These are phyloP conservation scores for Sphaerobolus stellatus DNA, from an alignment of 1,284 basidiomycete genomes.

Conservation along the genomic window DNA sequence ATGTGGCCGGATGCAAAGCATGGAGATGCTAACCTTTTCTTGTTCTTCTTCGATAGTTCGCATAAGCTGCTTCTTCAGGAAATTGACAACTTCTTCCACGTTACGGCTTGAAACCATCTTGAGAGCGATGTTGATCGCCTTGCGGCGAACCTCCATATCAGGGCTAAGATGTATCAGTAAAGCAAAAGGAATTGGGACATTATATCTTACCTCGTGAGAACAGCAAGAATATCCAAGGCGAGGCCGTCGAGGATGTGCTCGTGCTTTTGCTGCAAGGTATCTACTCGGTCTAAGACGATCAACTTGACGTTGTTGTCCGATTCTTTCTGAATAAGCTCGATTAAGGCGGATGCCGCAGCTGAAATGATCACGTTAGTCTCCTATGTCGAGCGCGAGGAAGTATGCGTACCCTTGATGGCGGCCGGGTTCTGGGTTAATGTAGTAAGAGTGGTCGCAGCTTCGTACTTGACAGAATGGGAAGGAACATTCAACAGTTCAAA, in stretches of 20 bases:
- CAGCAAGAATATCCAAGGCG: constrained; percentile 95
- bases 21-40: constrained; percentile 64
- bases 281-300: constrained; percentile 94
- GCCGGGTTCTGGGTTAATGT: constrained; percentile 94
- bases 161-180: constrained; percentile 50
- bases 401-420: constrained; percentile 81
- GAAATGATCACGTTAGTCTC: not conserved
- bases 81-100: constrained; percentile 95
- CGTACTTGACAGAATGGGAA: constrained; percentile 96
- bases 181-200: not conserved
- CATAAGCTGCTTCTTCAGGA: constrained; percentile 98
- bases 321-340: constrained; percentile 91
- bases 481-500: constrained; percentile 92
- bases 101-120: constrained; percentile 95
- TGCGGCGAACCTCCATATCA: constrained; percentile 95
- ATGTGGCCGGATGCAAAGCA: not conserved
- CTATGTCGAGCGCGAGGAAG: constrained; percentile 4
- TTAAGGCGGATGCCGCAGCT: constrained; percentile 90
- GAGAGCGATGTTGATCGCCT: constrained; percentile 87
- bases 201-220: constrained; percentile 67
- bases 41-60: constrained; percentile 85
- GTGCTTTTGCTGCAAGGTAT: constrained; percentile 81
- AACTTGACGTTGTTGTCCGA: constrained; percentile 99
- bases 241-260: constrained; percentile 90
- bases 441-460: constrained; percentile 94